Percentiles rank a stretch among this genome's conserved stretches.
phyloP scores from a whole-genome alignment of 2,329 filamentous ascomycete species.

The Chalaropsis thielavioides region DNA sequence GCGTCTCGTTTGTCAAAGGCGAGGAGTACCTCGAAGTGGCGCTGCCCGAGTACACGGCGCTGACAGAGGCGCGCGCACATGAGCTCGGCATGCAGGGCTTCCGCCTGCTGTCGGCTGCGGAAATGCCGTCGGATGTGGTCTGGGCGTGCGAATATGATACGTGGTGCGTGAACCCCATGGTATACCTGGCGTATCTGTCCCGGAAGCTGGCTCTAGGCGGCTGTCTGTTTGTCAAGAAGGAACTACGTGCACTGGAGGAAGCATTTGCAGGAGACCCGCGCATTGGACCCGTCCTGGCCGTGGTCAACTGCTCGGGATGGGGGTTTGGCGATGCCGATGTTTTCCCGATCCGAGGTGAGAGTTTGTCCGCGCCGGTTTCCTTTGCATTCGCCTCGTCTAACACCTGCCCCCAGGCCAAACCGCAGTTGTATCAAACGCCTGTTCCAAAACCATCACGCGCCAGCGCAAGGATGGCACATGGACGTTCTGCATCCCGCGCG shows the following conservation, averaged over 20 bases:
- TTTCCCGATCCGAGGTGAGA: conserved; percentile 31
- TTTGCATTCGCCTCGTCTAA: background rate
- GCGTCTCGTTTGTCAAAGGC: conserved; percentile 35
- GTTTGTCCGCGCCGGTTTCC: background rate
- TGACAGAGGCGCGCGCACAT: conserved; percentile 24
- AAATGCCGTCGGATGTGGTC: conserved; percentile 30
- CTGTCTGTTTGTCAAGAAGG: conserved; percentile 25
- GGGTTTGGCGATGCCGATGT: conserved; percentile 31
- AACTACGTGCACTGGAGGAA: conserved; percentile 28
- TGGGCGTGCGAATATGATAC: conserved; percentile 39
- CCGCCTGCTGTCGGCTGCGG: conserved; percentile 24
- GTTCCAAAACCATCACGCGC: conserved; percentile 37
- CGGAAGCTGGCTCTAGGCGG: conserved; percentile 22
- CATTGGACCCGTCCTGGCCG: conserved; percentile 22
- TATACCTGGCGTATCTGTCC: conserved; percentile 37
- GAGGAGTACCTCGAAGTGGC: conserved; percentile 37
- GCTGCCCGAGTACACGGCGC: conserved; percentile 27
- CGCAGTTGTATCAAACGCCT: conserved; percentile 30
- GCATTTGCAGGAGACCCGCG: conserved; percentile 25
- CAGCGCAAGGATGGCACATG: conserved; percentile 49
- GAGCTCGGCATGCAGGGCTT: conserved; percentile 28
- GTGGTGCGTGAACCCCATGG: conserved; percentile 40
- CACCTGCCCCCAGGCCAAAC: conserved; percentile 28
- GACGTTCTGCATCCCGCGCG: conserved; percentile 48
- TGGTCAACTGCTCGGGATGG: conserved; percentile 34